A percentile compares a stretch with the other conserved stretches of the same genome.
These are phyloP conservation scores for Lunularia cruciata DNA, from an alignment of 225 moss, liverwort and hornwort species.

Conservation along the genomic window DNA sequence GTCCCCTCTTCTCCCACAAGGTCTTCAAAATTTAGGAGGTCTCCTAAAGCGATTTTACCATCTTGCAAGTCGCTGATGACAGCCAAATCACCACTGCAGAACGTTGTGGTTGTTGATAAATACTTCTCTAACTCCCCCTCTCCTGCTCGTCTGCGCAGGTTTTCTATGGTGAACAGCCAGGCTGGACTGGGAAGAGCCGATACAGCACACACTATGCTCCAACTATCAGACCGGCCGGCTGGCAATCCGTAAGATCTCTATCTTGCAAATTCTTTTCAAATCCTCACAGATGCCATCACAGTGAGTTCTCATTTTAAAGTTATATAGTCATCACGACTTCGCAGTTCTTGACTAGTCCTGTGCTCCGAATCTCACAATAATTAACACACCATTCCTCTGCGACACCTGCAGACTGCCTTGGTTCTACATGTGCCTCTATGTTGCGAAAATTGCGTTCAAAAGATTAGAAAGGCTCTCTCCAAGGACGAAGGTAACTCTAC, in stretches of 20 bases:
- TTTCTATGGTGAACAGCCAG: conserved; percentile 15
- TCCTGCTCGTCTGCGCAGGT: not conserved
- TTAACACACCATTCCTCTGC: too few relatives aligned
- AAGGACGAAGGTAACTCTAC: conserved; percentile 26
- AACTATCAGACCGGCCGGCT: not conserved
- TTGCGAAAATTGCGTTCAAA: conserved; percentile 43
- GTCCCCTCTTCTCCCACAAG: too few relatives aligned
- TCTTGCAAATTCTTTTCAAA: too few relatives aligned
- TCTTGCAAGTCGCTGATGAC: too few relatives aligned
- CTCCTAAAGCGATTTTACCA: too few relatives aligned
- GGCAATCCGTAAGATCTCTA: not conserved
- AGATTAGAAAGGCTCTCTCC: conserved; percentile 31
- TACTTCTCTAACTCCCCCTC: not conserved
- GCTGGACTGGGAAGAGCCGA: not conserved
- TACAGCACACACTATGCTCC: not conserved
- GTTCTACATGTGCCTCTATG: conserved; percentile 39
- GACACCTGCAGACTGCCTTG: conserved; percentile 26
- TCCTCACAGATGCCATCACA: too few relatives aligned
- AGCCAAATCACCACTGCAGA: too few relatives aligned
- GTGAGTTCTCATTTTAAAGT: too few relatives aligned
- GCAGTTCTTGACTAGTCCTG: too few relatives aligned
- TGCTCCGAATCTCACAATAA: too few relatives aligned
- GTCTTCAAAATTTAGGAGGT: too few relatives aligned
- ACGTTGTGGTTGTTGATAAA: not conserved
- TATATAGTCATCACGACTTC: too few relatives aligned